Base-by-base conservation (phyloP, 345 rosid genomes). In the Eucalyptus rudis region DNA sequence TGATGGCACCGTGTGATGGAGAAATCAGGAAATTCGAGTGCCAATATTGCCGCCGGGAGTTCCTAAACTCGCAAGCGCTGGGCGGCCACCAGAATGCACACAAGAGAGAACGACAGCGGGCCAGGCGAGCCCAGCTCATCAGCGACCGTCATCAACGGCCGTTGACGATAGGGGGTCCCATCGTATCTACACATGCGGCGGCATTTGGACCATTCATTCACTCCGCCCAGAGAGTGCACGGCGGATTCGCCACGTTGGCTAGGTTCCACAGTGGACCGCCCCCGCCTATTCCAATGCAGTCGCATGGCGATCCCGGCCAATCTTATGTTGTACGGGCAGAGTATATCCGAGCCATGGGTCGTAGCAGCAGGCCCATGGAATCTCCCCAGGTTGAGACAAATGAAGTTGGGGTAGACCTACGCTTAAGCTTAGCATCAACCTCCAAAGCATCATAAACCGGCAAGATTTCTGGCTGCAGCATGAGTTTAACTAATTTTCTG, bases 21-120 rank as follows among this genome's bases (percentile, higher is more conserved):
- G 86, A 81, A 45, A 89, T 62, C 59, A 91, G 90, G 89, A 91
- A 89, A 85, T 94, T 93, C 89, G 93, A 92, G 88, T 94, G 95
- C 68, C 92, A 91, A 86, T 94, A 91, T 88, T 94, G 95, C 87
- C 36, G 79, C 83, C 86, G 93, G 49, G 88, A 51, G 66, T 94
- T 94, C 51, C 89, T 93, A 27, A 94, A 91, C 47, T 93, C 95
- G 44, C 95, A 94, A 89, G 95, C 94, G 49, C 88, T 94, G 66
- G 95, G 95, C 4, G 94, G 95, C 44, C 95, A 94, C 87, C 94
- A 94, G 89, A 94, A 94, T 71, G 95, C 95, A 4, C 95, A 94
- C 90, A 93, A 92, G 89, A 92, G 92, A 84, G 94, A 94, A 86
- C 93, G 94, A 81, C 93, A 92, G 87, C 93, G 89, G 87, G 92